Evolutionary conservation across 169 alveolate species (phyloP).

Genomic region (Plasmodium reichenowi): DNA sequence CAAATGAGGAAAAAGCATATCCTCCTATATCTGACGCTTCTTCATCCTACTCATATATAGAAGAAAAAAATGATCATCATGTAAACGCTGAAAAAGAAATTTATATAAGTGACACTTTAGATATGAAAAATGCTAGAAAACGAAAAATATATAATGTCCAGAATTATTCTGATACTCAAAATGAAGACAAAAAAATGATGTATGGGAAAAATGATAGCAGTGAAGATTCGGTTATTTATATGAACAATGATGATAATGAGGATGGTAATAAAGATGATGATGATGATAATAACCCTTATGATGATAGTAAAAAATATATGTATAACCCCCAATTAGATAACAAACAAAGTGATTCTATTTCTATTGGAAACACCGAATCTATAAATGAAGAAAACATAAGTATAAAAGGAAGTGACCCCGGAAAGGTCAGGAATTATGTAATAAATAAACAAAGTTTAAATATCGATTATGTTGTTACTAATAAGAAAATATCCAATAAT

Average conservation of each 20-base stretch:
- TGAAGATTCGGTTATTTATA: background rate
- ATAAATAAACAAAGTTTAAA: background rate
- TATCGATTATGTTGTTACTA: background rate
- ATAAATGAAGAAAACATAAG: background rate
- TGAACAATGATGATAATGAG: background rate
- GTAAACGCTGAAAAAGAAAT: background rate
- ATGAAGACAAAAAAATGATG: slow-evolving; percentile 1
- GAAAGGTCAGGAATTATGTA: background rate
- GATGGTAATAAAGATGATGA: background rate
- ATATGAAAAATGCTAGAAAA: slow-evolving; percentile 6
- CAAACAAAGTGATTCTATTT: background rate
- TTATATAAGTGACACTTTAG: slow-evolving; percentile 5
- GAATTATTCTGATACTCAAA: slow-evolving; percentile 2
- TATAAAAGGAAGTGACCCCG: background rate
- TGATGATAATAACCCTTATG: background rate
- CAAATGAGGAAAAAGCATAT: no score
- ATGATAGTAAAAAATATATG: background rate
- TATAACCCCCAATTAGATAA: no score
- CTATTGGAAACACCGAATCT: background rate
- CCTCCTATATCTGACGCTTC: no score
- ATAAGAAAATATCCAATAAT: background rate
- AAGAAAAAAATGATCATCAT: background rate
- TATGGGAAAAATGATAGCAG: background rate
- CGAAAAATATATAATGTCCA: slow-evolving; percentile 19
- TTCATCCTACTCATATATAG: no score